Percentiles rank a stretch among this genome's conserved stretches.
Evolutionary conservation across 495 filamentous ascomycete species (phyloP).

Genomic region (Melanomma pulvis-pyrius): DNA sequence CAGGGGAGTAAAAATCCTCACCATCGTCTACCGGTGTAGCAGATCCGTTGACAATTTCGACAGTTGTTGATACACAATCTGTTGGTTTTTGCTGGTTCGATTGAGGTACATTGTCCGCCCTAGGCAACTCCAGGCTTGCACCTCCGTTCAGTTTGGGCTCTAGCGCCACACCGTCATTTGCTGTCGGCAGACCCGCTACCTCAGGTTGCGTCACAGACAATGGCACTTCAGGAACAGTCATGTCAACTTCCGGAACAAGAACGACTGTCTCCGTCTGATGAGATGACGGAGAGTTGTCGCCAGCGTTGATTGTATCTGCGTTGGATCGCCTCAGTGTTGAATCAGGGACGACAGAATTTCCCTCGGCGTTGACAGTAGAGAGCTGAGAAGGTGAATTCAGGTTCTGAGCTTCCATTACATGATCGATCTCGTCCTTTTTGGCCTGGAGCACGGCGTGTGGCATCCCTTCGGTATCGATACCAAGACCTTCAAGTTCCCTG

Average conservation of each 20-base stretch:
- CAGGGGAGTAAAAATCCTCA: slow-evolving; percentile 35
- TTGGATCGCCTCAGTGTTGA: background rate
- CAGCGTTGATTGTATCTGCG: background rate
- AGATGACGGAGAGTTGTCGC: background rate
- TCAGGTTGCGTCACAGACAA: background rate
- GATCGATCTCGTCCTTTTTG: slow-evolving; percentile 38
- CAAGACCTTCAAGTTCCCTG: slow-evolving; percentile 53
- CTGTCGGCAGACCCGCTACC: background rate
- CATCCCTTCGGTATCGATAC: slow-evolving; percentile 52
- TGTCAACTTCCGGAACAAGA: background rate
- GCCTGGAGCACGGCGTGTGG: slow-evolving; percentile 50
- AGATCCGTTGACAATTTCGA: background rate
- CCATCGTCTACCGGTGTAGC: slow-evolving; percentile 8
- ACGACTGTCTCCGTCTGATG: background rate
- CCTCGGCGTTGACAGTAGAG: background rate
- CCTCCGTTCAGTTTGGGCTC: background rate
- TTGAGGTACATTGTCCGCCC: background rate
- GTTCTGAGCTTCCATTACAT: background rate
- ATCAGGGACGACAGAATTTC: background rate
- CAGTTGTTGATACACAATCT: background rate
- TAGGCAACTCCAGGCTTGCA: background rate
- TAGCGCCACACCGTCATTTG: background rate
- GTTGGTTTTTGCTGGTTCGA: background rate
- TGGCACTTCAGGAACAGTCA: background rate
- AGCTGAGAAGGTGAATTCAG: background rate